Evolutionary conservation across 495 filamentous ascomycete species (phyloP), one percentile per base, ranked within the genome.

Genomic region (Annulohypoxylon moriforme): DNA sequence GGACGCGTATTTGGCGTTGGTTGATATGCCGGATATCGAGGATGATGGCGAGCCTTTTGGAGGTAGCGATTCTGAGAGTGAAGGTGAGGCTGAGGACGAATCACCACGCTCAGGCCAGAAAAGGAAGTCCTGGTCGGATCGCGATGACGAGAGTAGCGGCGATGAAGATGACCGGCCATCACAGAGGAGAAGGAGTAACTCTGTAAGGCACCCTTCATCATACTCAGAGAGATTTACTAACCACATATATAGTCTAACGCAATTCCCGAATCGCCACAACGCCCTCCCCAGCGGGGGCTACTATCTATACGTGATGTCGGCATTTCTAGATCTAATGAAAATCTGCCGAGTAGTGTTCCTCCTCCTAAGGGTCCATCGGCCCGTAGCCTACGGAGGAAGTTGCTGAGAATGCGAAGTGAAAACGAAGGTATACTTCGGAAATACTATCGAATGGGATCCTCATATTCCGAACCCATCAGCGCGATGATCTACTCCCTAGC

Each of bases 391-490:
- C 88, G 92, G 62, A 86, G 87, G 53, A 89, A 89, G 55, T 81
- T 99, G 4, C 76, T 96, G 14, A 87, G 87, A 36, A 82, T 97
- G 64, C 91, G 92, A 47, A 84, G 87, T 56, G 92, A 94, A 76
- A 88, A 97, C 71, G 91, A 95, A 72, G 76, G 77, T 4, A 85
- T 92, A 8, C 79, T 98, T 38, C 85, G 89, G 14, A 84, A 84
- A 49, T 99, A 99, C 80, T 97, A 98, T 79, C 84, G 89, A 5
- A 83, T 93, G 11, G 96, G 96, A 46, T 90, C 93, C 11, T 95
- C 94, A 20, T 97, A 97, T 76, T 94, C 94, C 2, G 96, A 98
- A 75, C 96, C 96, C 25, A 93, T 98, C 64, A 97, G 94, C 0
- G 94, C 93, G 0, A 88, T 99, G 75, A 82, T 99, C 66, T 99